A percentile compares a stretch with the other conserved stretches of the same genome.
Conservation (phyloP, 2,329 filamentous ascomycete species). For the Verticillium albo-atrum region DNA sequence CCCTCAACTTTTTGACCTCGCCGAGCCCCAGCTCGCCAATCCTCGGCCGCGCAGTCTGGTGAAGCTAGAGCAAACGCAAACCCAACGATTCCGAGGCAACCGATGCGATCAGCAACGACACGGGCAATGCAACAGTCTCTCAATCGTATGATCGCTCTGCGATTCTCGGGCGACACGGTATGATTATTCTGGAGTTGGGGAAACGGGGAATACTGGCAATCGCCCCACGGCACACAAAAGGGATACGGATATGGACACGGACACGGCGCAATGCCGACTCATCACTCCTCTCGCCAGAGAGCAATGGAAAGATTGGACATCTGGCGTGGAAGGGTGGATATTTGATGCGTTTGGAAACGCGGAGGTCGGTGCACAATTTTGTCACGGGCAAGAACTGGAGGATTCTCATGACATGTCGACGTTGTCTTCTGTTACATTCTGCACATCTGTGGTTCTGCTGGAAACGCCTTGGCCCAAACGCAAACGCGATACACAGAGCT, state of each 20-base stretch:
- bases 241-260: constrained; percentile 8
- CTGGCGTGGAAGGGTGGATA: background rate
- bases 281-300: background rate
- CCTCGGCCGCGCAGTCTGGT: constrained; percentile 15
- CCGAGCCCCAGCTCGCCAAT: constrained; percentile 36
- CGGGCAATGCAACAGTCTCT: background rate
- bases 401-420: background rate
- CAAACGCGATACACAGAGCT: background rate
- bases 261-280: constrained; percentile 1
- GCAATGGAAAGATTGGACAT: background rate
- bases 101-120: background rate
- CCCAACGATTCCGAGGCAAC: background rate
- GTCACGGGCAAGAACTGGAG: background rate
- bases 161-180: background rate
- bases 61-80: background rate
- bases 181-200: constrained; percentile 16
- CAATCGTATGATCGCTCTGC: background rate
- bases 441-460: background rate
- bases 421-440: background rate
- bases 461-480: background rate
- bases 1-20: constrained; percentile 53
- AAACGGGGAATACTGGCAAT: constrained; percentile 13
- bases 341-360: background rate
- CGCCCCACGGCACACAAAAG: constrained; percentile 15
- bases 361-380: background rate